Percentiles rank a stretch among this genome's conserved stretches.
phyloP scores from a whole-genome alignment of 75 land plant species.

The Larix kaempferi region DNA sequence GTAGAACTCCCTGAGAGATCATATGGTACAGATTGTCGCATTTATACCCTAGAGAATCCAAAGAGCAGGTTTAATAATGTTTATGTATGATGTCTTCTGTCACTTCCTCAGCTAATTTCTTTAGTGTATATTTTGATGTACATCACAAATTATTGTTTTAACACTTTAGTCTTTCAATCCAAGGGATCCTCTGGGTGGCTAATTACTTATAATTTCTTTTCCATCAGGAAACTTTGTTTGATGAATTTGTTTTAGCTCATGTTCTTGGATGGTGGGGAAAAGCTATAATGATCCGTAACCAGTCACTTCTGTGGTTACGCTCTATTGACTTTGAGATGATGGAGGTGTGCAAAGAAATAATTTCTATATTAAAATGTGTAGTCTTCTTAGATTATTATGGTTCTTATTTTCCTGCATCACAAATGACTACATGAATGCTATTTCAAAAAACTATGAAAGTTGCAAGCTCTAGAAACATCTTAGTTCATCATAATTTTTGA shows the following conservation, averaged over 20 bases:
- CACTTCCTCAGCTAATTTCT: conserved; percentile 13
- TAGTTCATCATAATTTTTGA: background rate
- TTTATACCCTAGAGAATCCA: conserved; percentile 37
- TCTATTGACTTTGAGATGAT: conserved; percentile 38
- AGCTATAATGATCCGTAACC: conserved; percentile 37
- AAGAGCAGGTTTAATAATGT: conserved; percentile 38
- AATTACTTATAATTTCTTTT: conserved; percentile 10
- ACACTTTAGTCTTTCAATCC: background rate
- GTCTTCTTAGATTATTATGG: background rate
- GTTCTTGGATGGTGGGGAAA: conserved; percentile 41
- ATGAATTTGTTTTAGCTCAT: conserved; percentile 38
- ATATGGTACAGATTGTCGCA: conserved; percentile 37
- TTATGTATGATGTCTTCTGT: conserved; percentile 64
- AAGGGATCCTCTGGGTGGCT: background rate
- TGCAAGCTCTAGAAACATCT: background rate
- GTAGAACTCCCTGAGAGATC: conserved; percentile 56
- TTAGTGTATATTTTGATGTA: background rate
- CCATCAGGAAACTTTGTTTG: conserved; percentile 49
- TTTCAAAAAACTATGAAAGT: background rate
- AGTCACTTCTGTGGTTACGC: conserved; percentile 24
- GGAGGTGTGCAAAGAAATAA: conserved; percentile 19
- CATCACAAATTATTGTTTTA: background rate
- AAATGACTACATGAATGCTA: background rate
- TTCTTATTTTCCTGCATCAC: background rate
- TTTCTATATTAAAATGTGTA: background rate